A percentile compares a stretch with the other conserved stretches of the same genome.
Evolutionary conservation across 2,329 filamentous ascomycete species (phyloP).

Genomic region (Drechslerella stenobrocha): DNA sequence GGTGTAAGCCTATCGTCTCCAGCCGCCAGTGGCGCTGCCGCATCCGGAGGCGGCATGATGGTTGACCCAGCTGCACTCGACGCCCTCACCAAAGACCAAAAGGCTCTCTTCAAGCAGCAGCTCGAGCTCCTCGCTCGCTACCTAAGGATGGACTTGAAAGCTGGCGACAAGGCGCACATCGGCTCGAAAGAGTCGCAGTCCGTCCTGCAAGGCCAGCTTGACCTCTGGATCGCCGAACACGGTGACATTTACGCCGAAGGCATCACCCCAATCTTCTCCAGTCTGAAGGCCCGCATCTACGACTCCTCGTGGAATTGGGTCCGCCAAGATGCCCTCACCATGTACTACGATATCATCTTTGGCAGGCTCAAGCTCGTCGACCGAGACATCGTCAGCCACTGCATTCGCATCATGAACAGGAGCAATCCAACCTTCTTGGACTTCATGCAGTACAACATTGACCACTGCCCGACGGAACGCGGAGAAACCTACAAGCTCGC

Average conservation of each 20-base stretch:
- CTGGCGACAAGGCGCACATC: slow-evolving; percentile 92
- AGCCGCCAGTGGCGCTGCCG: slow-evolving; percentile 70
- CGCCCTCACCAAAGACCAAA: slow-evolving; percentile 94
- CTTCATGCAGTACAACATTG: slow-evolving; percentile 99
- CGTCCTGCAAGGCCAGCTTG: slow-evolving; percentile 86
- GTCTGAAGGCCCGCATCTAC: slow-evolving; percentile 92
- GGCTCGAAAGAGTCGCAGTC: slow-evolving; percentile 81
- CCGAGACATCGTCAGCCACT: slow-evolving; percentile 96
- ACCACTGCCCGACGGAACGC: slow-evolving; percentile 94
- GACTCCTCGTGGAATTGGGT: slow-evolving; percentile 99
- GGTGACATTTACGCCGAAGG: slow-evolving; percentile 94
- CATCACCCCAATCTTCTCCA: slow-evolving; percentile 90
- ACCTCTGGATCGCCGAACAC: slow-evolving; percentile 93
- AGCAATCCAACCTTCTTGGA: slow-evolving; percentile 94
- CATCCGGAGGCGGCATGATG: slow-evolving; percentile 82
- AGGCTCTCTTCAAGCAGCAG: slow-evolving; percentile 95
- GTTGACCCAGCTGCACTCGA: slow-evolving; percentile 98
- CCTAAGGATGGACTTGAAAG: slow-evolving; percentile 92
- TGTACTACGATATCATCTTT: slow-evolving; percentile 99
- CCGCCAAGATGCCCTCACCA: slow-evolving; percentile 91
- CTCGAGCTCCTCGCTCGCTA: slow-evolving; percentile 93
- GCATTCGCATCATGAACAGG: slow-evolving; percentile 98
- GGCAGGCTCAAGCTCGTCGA: slow-evolving; percentile 89
- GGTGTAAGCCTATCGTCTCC: slow-evolving; percentile 82
- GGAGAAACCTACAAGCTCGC: slow-evolving; percentile 98